Base-by-base conservation (phyloP, 306 rosid species). In the Rubus idaeus region DNA sequence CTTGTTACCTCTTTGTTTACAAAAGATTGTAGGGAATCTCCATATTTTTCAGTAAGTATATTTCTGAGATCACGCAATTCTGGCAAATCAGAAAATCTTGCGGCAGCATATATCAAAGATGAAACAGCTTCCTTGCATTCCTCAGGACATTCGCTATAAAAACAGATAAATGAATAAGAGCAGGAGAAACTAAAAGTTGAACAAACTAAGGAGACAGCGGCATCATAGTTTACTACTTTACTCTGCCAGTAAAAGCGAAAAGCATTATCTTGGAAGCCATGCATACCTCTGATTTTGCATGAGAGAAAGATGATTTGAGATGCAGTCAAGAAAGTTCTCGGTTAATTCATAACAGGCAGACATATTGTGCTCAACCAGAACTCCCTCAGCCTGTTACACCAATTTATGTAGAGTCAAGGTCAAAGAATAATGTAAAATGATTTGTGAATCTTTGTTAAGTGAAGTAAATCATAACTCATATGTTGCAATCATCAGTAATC, bases 101-200 rank as follows among this genome's bases (percentile, higher is more conserved):
- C 94, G 41, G 98, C 94, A 3, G 94, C 98, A 41, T 86, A 87
- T 21, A 87, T 89, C 85, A 95, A 61, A 21, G 99, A 83, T 20
- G 88, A 61, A 4, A 92, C 88, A 12, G 94, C 93, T 84, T 92
- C 99, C 63, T 80, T 91, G 90, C 98, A 92, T 80, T 92, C 99
- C 26, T 89, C 99, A 23, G 97, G 97, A 81, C 97, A 95, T 52
- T 83, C 96, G 14, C 99, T 95, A 44, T 10, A 58, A 53, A 73
- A 53, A 42, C 26, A 82, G 53, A 21, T 37, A 57, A 61, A 10
- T n/a, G n/a, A 41, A 21, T 51, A n/a, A 39, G 12, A 75, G 17
- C 42, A 68, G 20, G n/a, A 18, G 75, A 23, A 30, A 63, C 68
- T 14, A 63, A 64, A 49, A 26, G 12, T 26, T 14, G 18, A 74